Conservation (phyloP, 371 early-diverging fungal species). For the Apophysomyces variabilis region DNA sequence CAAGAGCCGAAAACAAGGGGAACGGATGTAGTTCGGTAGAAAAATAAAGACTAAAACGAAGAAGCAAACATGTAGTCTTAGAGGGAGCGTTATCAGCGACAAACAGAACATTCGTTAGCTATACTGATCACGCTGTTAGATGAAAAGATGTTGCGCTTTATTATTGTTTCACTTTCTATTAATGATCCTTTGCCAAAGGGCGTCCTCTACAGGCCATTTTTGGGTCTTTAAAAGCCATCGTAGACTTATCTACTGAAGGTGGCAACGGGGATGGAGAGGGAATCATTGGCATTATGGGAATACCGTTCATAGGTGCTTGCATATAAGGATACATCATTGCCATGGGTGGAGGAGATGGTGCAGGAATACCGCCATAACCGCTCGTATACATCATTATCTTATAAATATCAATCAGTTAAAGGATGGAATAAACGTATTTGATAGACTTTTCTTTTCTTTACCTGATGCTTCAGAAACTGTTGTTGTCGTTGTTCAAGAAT, state of each 20-base stretch:
- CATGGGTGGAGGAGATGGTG: conserved; percentile 25
- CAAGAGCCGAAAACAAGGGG: too few relatives aligned
- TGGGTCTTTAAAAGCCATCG: conserved; percentile 13
- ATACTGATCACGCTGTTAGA: too few relatives aligned
- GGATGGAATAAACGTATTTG: background rate
- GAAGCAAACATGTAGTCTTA: too few relatives aligned
- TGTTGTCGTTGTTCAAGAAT: conserved; percentile 55
- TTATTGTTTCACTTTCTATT: background rate
- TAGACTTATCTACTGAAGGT: conserved; percentile 14
- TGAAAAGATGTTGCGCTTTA: background rate
- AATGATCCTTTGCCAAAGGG: conserved; percentile 8
- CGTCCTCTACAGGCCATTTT: conserved; percentile 10
- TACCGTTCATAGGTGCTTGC: conserved; percentile 26
- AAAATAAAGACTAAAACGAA: too few relatives aligned
- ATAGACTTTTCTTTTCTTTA: conserved; percentile 13
- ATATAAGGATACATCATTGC: conserved; percentile 34
- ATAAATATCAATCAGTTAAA: background rate
- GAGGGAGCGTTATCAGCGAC: too few relatives aligned
- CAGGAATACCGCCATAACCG: conserved; percentile 28
- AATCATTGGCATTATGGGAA: conserved; percentile 19
- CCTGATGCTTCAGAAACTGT: conserved; percentile 52
- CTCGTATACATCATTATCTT: conserved; percentile 52
- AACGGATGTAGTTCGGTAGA: too few relatives aligned
- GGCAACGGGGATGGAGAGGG: conserved; percentile 21
- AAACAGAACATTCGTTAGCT: too few relatives aligned